Conservation (phyloP, 2,329 filamentous ascomycete genomes). For the Verticillium tricorpus region DNA sequence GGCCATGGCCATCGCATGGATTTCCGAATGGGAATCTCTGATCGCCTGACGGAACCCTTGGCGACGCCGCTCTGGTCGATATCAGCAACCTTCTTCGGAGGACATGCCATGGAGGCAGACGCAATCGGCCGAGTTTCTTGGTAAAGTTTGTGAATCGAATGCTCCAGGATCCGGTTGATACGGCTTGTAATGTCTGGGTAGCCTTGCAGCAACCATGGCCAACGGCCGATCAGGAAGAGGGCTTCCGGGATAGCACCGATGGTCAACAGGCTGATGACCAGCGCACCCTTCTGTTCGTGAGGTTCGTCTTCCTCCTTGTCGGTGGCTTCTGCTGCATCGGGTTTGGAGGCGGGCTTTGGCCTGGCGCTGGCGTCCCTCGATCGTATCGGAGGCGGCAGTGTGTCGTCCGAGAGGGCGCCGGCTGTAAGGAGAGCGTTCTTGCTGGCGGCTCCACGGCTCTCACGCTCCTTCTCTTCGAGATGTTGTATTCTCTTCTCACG, state of each 20-base stretch:
- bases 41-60: constrained; percentile 64
- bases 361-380: constrained; percentile 50
- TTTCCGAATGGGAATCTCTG: constrained; percentile 57
- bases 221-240: constrained; percentile 84
- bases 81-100: constrained; percentile 41
- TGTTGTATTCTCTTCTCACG: constrained; percentile 68
- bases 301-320: constrained; percentile 51
- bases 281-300: constrained; percentile 78
- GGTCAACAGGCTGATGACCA: constrained; percentile 80
- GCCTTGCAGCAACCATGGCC: constrained; percentile 85
- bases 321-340: constrained; percentile 19
- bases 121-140: constrained; percentile 37
- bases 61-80: constrained; percentile 62
- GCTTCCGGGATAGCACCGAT: constrained; percentile 92
- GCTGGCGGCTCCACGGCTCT: constrained; percentile 63
- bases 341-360: constrained; percentile 47
- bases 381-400: constrained; percentile 39
- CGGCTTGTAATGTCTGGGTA: constrained; percentile 76
- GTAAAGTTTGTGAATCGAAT: constrained; percentile 73
- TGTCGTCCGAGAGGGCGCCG: constrained; percentile 82
- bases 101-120: constrained; percentile 24
- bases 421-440: constrained; percentile 85
- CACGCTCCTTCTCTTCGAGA: constrained; percentile 71
- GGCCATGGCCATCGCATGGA: constrained; percentile 79
- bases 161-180: constrained; percentile 79